Percentiles rank a stretch among this genome's conserved stretches.
These are phyloP conservation scores for Starmerella bombi DNA, from an alignment of 805 yeast species.

Conservation along the genomic window DNA sequence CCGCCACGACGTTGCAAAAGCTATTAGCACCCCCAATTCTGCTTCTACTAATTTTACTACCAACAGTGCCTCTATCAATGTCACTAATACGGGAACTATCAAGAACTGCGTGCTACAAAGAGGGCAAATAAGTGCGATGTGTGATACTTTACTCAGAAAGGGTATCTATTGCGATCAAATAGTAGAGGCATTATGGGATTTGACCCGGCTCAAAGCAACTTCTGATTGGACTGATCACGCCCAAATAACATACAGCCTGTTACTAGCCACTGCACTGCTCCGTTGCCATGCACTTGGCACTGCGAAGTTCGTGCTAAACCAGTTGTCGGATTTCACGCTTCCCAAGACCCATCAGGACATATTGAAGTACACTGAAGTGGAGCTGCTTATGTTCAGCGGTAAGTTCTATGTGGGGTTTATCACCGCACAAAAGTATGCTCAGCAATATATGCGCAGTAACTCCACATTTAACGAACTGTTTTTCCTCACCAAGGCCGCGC, in stretches of 20 bases:
- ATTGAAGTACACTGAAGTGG: neutral
- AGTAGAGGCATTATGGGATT: neutral
- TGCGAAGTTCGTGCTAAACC: constrained; percentile 1
- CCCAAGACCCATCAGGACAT: neutral
- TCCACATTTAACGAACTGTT: neutral
- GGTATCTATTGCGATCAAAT: neutral
- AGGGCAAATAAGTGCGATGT: neutral
- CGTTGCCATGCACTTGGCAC: constrained; percentile 2
- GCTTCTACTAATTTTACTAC: too few species aligned
- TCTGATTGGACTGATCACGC: neutral
- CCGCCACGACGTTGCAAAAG: too few species aligned
- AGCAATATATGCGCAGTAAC: neutral
- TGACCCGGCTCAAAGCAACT: neutral
- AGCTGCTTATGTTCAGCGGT: neutral
- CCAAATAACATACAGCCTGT: neutral
- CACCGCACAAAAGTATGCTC: neutral
- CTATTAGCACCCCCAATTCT: too few species aligned
- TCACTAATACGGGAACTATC: neutral
- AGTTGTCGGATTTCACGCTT: neutral
- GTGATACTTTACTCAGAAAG: neutral
- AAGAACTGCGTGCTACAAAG: neutral
- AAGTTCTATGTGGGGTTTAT: neutral
- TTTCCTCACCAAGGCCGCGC: neutral
- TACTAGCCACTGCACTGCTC: neutral
- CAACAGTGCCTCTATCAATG: neutral